These are phyloP conservation scores for Sporothrix phasma DNA, from an alignment of 2,329 filamentous ascomycete species.

Conservation along the genomic window DNA sequence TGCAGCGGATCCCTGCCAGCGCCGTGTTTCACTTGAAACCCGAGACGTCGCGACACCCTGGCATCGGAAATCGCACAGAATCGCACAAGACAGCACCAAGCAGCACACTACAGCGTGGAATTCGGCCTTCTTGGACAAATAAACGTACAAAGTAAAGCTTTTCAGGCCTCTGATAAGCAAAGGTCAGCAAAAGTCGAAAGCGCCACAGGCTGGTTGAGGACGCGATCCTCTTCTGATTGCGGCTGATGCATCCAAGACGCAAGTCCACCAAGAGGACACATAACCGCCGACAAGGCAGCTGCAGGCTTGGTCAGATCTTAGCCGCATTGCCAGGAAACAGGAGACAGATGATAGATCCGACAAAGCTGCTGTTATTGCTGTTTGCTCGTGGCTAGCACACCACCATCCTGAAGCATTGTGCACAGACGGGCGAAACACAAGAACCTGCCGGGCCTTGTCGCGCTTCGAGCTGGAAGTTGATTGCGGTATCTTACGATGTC, in stretches of 20 bases:
- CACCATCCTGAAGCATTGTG: background rate
- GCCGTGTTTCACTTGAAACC: conserved; percentile 39
- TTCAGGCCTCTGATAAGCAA: no score
- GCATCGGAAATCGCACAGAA: background rate
- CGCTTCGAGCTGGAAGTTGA: no score
- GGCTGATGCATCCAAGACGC: conserved; percentile 1
- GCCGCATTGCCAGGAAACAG: background rate
- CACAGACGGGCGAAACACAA: conserved; percentile 11
- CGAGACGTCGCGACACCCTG: conserved; percentile 27
- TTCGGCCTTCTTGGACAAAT: no score
- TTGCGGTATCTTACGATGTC: no score
- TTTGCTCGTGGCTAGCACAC: conserved; percentile 6
- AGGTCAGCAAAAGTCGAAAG: background rate
- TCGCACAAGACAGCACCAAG: no score
- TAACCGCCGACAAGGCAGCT: background rate
- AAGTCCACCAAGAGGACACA: background rate
- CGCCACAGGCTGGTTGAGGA: background rate
- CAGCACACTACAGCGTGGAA: no score
- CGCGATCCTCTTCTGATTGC: conserved; percentile 4
- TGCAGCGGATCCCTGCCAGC: conserved; percentile 24
- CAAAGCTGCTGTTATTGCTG: background rate
- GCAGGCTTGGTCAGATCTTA: background rate
- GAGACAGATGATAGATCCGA: background rate
- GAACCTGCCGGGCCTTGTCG: background rate
- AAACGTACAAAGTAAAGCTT: no score